A percentile compares a stretch with the other conserved stretches of the same genome.
Conservation (phyloP, 2,329 filamentous ascomycete genomes). For the Colletotrichum tropicale region DNA sequence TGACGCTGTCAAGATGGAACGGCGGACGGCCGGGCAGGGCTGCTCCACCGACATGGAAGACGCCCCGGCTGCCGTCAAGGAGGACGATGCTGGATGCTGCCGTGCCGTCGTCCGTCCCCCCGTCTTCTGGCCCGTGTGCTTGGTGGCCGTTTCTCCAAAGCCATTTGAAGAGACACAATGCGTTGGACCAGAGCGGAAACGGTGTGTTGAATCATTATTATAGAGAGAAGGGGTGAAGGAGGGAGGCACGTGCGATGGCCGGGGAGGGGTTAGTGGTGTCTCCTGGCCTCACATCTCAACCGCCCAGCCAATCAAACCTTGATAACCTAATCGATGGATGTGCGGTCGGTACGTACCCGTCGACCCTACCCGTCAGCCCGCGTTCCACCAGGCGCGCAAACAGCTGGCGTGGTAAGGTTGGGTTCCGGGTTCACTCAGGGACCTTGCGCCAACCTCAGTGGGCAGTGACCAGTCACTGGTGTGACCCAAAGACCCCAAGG, state of each 20-base stretch:
- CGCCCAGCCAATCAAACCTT: not conserved
- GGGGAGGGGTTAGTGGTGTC: not conserved
- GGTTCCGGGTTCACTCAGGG: not conserved
- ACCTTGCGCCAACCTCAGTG: not conserved
- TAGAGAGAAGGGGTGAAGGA: not conserved
- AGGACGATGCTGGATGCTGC: not conserved
- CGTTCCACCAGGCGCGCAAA: not conserved
- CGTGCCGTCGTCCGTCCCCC: not conserved
- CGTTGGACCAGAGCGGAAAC: not conserved
- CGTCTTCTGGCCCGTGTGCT: not conserved
- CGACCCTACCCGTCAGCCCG: not conserved
- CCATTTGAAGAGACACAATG: not conserved
- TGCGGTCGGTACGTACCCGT: not conserved
- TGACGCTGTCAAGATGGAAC: not conserved
- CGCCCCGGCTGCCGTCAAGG: not conserved
- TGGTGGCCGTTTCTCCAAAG: not conserved
- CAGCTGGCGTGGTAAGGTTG: not conserved
- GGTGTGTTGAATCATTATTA: not conserved
- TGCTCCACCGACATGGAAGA: not conserved
- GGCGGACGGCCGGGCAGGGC: not conserved
- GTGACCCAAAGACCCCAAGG: not conserved
- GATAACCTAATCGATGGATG: slow-evolving; percentile 5
- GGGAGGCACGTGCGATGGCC: not conserved
- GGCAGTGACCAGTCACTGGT: not conserved
- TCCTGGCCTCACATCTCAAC: not conserved